These are phyloP conservation scores for Coemansia sp. DNA, from an alignment of 192 early-diverging fungal genomes.

Conservation along the genomic window DNA sequence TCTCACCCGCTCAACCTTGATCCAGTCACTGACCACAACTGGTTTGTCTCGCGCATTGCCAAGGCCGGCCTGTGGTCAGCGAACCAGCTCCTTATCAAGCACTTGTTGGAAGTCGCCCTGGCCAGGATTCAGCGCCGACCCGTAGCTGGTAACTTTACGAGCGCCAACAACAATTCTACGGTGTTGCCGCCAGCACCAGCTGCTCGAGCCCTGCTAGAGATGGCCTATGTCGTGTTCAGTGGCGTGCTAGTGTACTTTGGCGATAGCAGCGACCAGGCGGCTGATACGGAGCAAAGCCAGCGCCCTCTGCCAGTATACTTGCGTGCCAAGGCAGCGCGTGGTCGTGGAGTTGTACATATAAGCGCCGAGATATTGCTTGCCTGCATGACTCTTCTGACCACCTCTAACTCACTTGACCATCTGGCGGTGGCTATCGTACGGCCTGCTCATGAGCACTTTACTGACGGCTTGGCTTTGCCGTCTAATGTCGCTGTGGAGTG, in stretches of 20 bases:
- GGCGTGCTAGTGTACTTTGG: conserved; percentile 23
- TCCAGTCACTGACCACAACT: neutral
- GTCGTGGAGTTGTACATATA: conserved; percentile 26
- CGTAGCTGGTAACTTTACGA: neutral
- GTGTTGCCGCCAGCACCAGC: neutral
- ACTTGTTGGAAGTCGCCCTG: conserved; percentile 35
- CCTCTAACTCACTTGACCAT: neutral
- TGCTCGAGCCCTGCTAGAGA: conserved; percentile 4
- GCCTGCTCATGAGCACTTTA: conserved; percentile 12
- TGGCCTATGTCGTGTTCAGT: conserved; percentile 33
- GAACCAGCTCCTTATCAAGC: conserved; percentile 28
- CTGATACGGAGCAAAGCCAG: neutral
- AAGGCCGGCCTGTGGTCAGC: conserved; percentile 22
- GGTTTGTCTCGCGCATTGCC: conserved; percentile 10
- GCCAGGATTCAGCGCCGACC: conserved; percentile 16
- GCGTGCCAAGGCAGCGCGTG: conserved; percentile 8
- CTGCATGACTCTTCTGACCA: conserved; percentile 5
- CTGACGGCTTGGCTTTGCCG: neutral
- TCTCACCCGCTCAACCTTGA: conserved; percentile 18
- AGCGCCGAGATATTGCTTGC: conserved; percentile 32
- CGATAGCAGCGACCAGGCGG: neutral
- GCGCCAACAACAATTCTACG: neutral
- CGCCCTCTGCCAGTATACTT: conserved; percentile 18
- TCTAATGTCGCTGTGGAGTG: neutral
- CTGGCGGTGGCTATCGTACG: conserved; percentile 22